phyloP scores from a whole-genome alignment of 495 filamentous ascomycete genomes.

The Podospora sp. region DNA sequence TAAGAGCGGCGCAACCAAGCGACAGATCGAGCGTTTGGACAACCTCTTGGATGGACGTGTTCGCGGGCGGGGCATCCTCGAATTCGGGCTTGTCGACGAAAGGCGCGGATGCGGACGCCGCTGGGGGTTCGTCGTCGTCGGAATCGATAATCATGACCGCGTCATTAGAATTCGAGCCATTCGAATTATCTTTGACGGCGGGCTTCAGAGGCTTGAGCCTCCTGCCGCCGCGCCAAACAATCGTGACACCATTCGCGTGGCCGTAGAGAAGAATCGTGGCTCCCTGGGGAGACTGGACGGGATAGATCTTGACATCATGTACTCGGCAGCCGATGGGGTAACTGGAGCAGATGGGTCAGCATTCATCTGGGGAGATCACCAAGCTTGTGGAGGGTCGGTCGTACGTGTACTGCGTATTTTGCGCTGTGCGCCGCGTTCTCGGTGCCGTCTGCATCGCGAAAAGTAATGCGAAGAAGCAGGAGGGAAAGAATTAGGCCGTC shows the following conservation, averaged over 20 bases:
- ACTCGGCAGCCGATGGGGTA: constrained; percentile 77
- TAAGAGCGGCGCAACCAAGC: constrained; percentile 62
- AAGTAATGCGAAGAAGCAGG: neutral
- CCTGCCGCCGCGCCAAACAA: constrained; percentile 80
- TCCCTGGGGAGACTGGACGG: constrained; percentile 76
- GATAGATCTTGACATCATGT: constrained; percentile 73
- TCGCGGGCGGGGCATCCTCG: constrained; percentile 47
- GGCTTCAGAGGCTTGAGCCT: constrained; percentile 55
- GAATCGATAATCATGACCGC: constrained; percentile 78
- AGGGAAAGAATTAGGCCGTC: neutral
- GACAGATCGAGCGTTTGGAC: constrained; percentile 69
- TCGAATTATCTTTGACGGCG: constrained; percentile 42
- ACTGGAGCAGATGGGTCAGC: constrained; percentile 42
- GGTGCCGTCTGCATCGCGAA: constrained; percentile 31
- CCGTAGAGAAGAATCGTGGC: constrained; percentile 83
- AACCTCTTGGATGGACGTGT: constrained; percentile 52
- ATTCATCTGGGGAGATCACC: constrained; percentile 7
- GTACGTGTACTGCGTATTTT: constrained; percentile 40
- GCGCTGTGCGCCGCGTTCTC: constrained; percentile 39
- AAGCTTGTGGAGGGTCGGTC: neutral
- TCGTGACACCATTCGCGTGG: constrained; percentile 73
- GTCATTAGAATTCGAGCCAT: constrained; percentile 44
- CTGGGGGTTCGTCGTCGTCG: constrained; percentile 67
- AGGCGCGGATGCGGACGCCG: constrained; percentile 18
- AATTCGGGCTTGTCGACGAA: constrained; percentile 53